Base-by-base conservation (phyloP, 306 rosid species). In the Rubus idaeus region DNA sequence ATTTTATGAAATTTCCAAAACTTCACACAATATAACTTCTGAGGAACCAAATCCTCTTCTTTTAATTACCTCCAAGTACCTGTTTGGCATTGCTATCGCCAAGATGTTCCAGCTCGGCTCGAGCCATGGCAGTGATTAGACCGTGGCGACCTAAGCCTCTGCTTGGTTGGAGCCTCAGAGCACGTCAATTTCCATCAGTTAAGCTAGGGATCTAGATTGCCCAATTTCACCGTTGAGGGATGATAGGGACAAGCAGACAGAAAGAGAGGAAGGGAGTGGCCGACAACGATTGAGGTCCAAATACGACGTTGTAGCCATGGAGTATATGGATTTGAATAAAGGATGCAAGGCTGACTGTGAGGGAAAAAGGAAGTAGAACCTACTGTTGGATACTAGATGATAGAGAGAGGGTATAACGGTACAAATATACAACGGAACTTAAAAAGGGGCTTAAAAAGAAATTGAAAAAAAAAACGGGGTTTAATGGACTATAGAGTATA, bases 231-330 rank as follows among this genome's bases (percentile, higher is more conserved):
- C 66, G 84, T 2, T 0, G 53, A 73, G 26, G 73, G 85, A 12
- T 45, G 85, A 65, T 69, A 77, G 26, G 84, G 77, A 50, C 74
- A 78, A 9, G 71, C 46, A 61, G 51, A 66, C 10, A 50, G 80
- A 78, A 9, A 44, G 73, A 52, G 80, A 67, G 9, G 53, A 26
- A 0, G 80, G 75, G 68, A 62, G 50, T 16, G 78, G 80, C 80
- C 68, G 69, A 83, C 3, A 53, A 11, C 78, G 71, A 51, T 64
- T 64, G 64, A 76, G 46, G 56, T 79, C 77, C 70, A 35, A 56
- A 81, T 14, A 75, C 35, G 62, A 69, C 52, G 79, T n/a, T 62
- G 64, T 78, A 35, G 90, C 85, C 88, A 78, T 87, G 72, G n/a
- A 69, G 26, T 41, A 23, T 65, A 35, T 8, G 40, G 41, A 11